Conservation (phyloP, 495 filamentous ascomycete genomes). For the Neurospora africana region DNA sequence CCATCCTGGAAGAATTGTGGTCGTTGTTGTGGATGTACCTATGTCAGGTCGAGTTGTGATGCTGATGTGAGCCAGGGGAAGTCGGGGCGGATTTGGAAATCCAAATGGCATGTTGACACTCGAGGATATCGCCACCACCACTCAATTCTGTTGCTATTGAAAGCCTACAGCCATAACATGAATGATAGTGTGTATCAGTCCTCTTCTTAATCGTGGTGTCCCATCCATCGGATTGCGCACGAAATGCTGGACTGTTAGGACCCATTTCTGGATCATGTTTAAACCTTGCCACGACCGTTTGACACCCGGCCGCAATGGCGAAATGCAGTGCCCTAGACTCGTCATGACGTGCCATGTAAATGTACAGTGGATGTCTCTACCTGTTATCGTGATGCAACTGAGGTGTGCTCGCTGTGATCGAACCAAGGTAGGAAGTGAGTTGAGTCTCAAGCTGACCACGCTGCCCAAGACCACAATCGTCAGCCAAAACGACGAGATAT, state of each 20-base stretch:
- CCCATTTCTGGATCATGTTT: neutral
- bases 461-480: neutral
- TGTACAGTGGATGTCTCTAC: neutral
- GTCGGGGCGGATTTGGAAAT: neutral
- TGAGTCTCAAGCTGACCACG: neutral
- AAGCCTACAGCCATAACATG: neutral
- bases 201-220: neutral
- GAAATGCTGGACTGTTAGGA: neutral
- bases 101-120: neutral
- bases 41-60: neutral
- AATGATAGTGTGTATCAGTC: neutral
- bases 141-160: neutral
- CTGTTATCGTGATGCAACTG: neutral
- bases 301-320: neutral
- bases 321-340: neutral
- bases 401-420: fast-evolving
- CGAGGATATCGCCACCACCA: neutral
- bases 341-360: neutral
- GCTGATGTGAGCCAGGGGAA: neutral
- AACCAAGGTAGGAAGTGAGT: neutral
- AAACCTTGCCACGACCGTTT: neutral
- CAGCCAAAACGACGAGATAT: neutral
- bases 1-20: neutral
- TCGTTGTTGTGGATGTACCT: neutral
- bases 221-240: neutral